Evolutionary conservation across 2,329 filamentous ascomycete species (phyloP).

Genomic region (Hirsutella thompsonii): DNA sequence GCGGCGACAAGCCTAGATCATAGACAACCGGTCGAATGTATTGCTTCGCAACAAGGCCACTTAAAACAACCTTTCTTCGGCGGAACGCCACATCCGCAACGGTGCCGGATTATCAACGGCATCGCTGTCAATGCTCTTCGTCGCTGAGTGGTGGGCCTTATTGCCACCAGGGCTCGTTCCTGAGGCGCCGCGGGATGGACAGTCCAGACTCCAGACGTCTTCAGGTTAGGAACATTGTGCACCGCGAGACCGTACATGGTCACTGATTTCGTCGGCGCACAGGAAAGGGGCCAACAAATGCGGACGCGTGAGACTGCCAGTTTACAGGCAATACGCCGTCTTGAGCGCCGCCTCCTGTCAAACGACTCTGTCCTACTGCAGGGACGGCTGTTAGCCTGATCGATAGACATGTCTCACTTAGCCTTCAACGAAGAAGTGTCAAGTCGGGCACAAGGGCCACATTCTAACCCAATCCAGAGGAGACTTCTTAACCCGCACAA

Average conservation of each 20-base stretch:
- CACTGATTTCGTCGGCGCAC: neutral
- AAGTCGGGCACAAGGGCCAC: neutral
- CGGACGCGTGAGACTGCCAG: neutral
- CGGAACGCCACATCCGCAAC: too few species aligned
- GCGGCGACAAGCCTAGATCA: neutral
- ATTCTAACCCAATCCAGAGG: neutral
- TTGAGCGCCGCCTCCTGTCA: neutral
- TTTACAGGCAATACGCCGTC: neutral
- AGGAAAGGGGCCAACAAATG: neutral
- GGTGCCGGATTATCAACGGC: too few species aligned
- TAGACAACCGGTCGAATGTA: neutral
- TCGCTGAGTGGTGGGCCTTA: too few species aligned
- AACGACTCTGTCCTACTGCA: neutral
- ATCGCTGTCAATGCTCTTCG: too few species aligned
- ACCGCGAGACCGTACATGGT: neutral
- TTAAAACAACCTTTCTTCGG: too few species aligned
- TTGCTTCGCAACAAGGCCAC: too few species aligned
- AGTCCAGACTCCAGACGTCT: neutral
- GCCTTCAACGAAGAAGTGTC: too few species aligned
- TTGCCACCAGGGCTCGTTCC: too few species aligned
- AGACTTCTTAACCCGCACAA: neutral
- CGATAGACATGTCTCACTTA: neutral
- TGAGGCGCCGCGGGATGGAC: neutral
- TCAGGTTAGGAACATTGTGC: neutral
- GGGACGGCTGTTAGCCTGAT: neutral